These are phyloP conservation scores for Oemleria cerasiformis DNA, from an alignment of 306 rosid species.

Conservation along the genomic window DNA sequence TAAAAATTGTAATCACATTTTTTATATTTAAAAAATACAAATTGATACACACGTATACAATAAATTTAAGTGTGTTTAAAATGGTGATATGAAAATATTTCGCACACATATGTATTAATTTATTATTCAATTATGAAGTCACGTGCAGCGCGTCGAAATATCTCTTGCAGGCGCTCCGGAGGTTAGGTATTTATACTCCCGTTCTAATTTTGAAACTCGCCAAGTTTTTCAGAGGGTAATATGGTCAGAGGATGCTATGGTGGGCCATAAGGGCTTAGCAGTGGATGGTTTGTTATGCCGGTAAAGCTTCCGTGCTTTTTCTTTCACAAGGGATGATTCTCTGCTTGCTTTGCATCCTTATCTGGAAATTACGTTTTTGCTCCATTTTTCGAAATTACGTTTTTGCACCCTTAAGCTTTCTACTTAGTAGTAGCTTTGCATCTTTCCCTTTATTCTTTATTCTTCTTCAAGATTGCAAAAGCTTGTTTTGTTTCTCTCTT, in stretches of 20 bases:
- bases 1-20: too few relatives aligned
- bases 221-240: background rate
- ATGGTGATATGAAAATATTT: too few relatives aligned
- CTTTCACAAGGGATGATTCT: constrained; percentile 16
- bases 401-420: background rate
- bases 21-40: too few relatives aligned
- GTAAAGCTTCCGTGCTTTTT: constrained; percentile 9
- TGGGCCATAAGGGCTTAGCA: background rate
- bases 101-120: too few relatives aligned
- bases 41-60: too few relatives aligned
- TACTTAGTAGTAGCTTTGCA: constrained; percentile 3
- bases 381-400: background rate
- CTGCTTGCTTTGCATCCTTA: background rate
- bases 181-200: too few relatives aligned
- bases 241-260: background rate
- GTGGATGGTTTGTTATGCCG: background rate
- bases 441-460: background rate
- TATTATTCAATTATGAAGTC: too few relatives aligned
- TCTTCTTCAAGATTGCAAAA: background rate
- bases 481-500: background rate
- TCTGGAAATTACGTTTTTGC: constrained; percentile 8
- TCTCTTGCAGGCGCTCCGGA: too few relatives aligned
- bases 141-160: too few relatives aligned
- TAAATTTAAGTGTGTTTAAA: too few relatives aligned
- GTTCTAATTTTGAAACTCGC: too few relatives aligned